Conservation (phyloP, 768 basidiomycete species). For the Rhodosporidiobolus odoratus region DNA sequence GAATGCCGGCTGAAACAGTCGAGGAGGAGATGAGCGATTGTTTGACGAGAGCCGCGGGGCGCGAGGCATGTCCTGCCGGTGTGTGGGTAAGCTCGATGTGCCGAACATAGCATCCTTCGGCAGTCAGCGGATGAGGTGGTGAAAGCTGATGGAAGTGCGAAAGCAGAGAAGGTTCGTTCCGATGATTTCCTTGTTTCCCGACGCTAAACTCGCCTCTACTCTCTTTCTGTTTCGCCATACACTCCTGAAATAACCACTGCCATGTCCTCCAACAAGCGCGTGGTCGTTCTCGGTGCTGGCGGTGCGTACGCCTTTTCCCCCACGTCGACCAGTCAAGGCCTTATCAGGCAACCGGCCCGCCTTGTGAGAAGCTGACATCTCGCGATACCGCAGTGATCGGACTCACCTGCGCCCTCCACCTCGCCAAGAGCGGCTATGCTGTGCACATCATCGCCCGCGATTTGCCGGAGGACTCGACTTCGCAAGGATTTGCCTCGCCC, state of each 20-base stretch:
- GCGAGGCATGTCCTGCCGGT: no score
- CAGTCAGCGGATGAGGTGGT: no score
- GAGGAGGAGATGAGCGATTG: no score
- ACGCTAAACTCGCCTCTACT: neutral
- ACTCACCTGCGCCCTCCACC: slow-evolving; percentile 44
- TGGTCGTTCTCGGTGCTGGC: slow-evolving; percentile 45
- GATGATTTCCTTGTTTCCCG: neutral
- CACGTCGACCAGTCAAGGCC: neutral
- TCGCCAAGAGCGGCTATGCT: slow-evolving; percentile 40
- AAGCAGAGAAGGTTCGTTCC: no score
- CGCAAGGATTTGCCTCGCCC: slow-evolving; percentile 45
- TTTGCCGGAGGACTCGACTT: slow-evolving; percentile 44
- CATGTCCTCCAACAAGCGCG: neutral
- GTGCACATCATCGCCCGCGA: slow-evolving; percentile 46
- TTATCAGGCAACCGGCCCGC: neutral
- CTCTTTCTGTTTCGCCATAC: neutral
- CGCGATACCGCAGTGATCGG: slow-evolving; percentile 43
- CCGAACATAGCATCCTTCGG: no score
- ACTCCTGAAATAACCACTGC: neutral
- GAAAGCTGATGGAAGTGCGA: no score
- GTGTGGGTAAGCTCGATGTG: no score
- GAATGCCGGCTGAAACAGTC: no score
- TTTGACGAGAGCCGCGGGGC: no score
- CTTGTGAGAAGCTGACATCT: neutral
- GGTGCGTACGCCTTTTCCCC: slow-evolving; percentile 39